Conservation (phyloP, 495 filamentous ascomycete genomes). For the Hyaloscypha hepaticicola region DNA sequence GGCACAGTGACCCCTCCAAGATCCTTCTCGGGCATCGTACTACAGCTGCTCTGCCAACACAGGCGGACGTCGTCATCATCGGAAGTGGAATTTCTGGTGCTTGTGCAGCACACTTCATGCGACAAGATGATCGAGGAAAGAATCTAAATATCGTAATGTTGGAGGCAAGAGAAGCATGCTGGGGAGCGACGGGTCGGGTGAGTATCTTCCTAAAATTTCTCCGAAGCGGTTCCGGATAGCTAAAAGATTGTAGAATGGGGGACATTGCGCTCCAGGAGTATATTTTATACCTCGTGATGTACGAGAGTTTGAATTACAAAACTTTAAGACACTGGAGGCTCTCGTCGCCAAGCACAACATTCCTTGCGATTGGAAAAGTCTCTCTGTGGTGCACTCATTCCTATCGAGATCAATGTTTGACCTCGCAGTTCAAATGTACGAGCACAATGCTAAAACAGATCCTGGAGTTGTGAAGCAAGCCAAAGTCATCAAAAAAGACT, state of each 20-base stretch:
- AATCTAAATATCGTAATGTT: constrained; percentile 61
- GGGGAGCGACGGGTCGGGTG: constrained; percentile 75
- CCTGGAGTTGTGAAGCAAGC: constrained; percentile 47
- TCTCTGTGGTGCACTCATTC: constrained; percentile 54
- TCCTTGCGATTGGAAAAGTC: constrained; percentile 59
- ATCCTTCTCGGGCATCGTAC: constrained; percentile 58
- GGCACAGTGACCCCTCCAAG: constrained; percentile 61
- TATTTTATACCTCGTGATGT: constrained; percentile 51
- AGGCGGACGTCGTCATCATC: constrained; percentile 66
- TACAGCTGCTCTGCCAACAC: constrained; percentile 57
- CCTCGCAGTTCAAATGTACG: constrained; percentile 42
- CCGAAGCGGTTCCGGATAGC: background rate
- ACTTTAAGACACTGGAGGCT: constrained; percentile 50
- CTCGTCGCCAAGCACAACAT: constrained; percentile 53
- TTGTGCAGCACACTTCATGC: constrained; percentile 62
- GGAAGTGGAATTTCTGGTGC: constrained; percentile 72
- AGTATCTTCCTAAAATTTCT: constrained; percentile 28
- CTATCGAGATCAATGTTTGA: constrained; percentile 47
- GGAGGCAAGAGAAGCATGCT: constrained; percentile 76
- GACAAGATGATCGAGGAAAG: constrained; percentile 41
- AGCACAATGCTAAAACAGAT: constrained; percentile 41
- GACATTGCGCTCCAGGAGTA: constrained; percentile 67
- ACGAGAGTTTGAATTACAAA: constrained; percentile 63
- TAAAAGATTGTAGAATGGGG: constrained; percentile 56
- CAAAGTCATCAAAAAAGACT: constrained; percentile 25